Conservation (phyloP, 352 stramenopile genomes). For the Phytophthora brassicae region DNA sequence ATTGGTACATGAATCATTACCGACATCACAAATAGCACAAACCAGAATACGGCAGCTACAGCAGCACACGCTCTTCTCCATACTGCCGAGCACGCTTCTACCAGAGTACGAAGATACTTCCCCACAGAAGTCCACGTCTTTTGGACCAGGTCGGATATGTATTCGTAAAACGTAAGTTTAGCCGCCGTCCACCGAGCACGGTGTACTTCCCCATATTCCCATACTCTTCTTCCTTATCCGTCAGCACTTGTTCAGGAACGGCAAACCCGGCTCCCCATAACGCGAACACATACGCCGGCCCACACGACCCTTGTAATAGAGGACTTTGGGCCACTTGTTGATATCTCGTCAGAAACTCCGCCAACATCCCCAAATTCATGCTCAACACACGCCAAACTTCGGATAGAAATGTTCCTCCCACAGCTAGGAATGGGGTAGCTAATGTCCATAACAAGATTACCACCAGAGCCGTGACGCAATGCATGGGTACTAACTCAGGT, state of each 20-base stretch:
- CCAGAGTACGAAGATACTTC: neutral
- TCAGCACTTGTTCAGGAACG: neutral
- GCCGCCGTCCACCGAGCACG: neutral
- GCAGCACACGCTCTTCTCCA: neutral
- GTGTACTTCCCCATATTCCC: neutral
- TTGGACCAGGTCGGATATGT: neutral
- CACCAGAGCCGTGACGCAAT: no score
- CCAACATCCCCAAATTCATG: neutral
- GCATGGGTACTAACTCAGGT: no score
- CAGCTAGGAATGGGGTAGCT: neutral
- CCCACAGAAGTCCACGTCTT: neutral
- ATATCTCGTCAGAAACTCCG: neutral
- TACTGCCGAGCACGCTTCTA: neutral
- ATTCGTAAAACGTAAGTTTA: neutral
- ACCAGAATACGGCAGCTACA: neutral
- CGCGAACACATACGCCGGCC: neutral
- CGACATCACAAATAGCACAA: neutral
- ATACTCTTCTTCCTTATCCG: neutral
- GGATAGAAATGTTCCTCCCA: neutral
- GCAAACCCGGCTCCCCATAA: neutral
- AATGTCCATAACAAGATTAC: no score
- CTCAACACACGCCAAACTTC: neutral
- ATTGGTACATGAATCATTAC: neutral
- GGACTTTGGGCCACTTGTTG: neutral
- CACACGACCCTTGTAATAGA: neutral